Evolutionary conservation across 2,329 filamentous ascomycete species (phyloP), one percentile per base, ranked within the genome.

Genomic region (Myriosclerotinia curreyana): DNA sequence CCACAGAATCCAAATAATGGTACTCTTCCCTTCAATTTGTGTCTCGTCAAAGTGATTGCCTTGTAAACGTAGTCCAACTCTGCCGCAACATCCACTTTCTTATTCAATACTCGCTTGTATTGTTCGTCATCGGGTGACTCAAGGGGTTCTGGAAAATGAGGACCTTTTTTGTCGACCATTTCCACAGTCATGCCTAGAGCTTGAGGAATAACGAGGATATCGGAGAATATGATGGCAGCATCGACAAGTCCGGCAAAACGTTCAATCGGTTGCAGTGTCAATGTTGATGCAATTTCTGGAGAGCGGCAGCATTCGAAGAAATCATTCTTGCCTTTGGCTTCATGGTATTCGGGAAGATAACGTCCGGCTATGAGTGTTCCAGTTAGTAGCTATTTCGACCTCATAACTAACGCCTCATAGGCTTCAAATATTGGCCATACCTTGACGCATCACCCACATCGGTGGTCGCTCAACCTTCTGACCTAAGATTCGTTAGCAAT

Each of bases 381-480:
- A 48, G 28, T 20, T 48, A 34, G 36, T 20, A 48, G 55, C 55
- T 20, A 25, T 25, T 46, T 48, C 44, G 60, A 66, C 54, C 46
- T 50, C 20, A 58, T 38, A n/a, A n/a, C n/a, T n/a, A n/a, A 5
- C n/a, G 25, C n/a, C 42, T 48, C 14, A 52, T 20, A 12, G n/a
- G 48, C 55, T 36, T 17, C 8, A 20, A 59, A 48, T 36, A 25
- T 25, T 46, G 40, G 4, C 20, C 77, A 77, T 72, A 94, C 92
- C 92, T 86, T 99, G 95, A 78, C 95, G 90, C 95, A 99, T 99
- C 76, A 99, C 92, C 95, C 95, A 99, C 82, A 96, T 91, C 65
- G 95, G 95, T 67, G 95, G 90, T 69, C 95, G 87, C 78, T 97
- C 92, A 70, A 98, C 91, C 76, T 87, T 87, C 79, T 97, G 84